A percentile compares a stretch with the other conserved stretches of the same genome.
phyloP scores from a whole-genome alignment of 2,329 filamentous ascomycete genomes.

The Hymenoscyphus occultus region DNA sequence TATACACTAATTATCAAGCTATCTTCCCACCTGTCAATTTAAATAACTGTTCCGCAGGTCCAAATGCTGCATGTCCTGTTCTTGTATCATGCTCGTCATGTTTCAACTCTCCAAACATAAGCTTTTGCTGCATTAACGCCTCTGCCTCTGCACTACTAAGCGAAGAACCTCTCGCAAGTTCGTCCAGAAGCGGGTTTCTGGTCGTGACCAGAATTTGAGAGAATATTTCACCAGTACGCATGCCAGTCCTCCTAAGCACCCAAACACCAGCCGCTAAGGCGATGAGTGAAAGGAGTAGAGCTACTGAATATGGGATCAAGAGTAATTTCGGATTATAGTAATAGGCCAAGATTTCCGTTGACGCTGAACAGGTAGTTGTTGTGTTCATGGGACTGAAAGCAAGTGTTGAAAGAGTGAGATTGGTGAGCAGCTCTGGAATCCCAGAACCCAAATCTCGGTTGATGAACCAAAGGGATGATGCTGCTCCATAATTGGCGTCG shows the following conservation, averaged over 20 bases:
- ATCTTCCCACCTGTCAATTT: conserved; percentile 2
- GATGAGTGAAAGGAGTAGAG: conserved; percentile 1
- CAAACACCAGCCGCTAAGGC: background rate
- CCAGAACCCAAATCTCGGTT: background rate
- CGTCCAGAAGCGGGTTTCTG: conserved; percentile 1
- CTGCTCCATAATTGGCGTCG: background rate
- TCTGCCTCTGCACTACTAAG: background rate
- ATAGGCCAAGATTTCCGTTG: background rate
- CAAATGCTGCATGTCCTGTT: conserved; percentile 7
- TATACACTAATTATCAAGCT: background rate
- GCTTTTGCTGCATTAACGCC: conserved; percentile 1
- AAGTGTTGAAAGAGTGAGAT: conserved; percentile 5
- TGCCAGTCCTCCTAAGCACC: conserved; percentile 4
- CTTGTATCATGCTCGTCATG: background rate
- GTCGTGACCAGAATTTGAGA: conserved; percentile 8
- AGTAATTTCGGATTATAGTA: conserved; percentile 5
- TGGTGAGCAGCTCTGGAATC: conserved; percentile 1
- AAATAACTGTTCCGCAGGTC: background rate
- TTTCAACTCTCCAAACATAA: conserved; percentile 10
- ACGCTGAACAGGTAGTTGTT: background rate
- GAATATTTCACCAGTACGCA: conserved; percentile 7
- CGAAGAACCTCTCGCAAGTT: background rate
- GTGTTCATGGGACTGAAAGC: conserved; percentile 3
- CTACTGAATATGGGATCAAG: background rate
- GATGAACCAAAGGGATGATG: background rate